Percentiles rank a stretch among this genome's conserved stretches.
Evolutionary conservation across 73 alveolate species (phyloP).

Genomic region (Paramecium primaurelia): DNA sequence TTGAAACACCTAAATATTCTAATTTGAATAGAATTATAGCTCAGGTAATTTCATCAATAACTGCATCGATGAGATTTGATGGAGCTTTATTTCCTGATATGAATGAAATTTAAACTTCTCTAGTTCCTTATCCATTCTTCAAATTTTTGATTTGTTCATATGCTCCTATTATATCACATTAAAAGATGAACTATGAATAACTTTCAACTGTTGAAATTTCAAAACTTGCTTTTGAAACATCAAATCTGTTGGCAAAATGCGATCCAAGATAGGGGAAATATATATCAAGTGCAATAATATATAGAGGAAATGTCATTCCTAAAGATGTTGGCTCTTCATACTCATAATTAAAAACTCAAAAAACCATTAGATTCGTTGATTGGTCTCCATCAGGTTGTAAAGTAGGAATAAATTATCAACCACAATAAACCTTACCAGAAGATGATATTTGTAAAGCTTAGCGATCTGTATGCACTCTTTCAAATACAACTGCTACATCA

Average conservation of each 20-base stretch:
- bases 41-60: background rate
- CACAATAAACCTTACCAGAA: background rate
- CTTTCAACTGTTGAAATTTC: constrained; percentile 56
- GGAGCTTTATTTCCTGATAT: background rate
- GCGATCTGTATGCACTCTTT: background rate
- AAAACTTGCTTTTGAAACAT: constrained; percentile 71
- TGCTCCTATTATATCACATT: background rate
- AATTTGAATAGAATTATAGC: background rate
- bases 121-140: background rate
- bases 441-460: background rate
- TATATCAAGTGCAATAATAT: constrained; percentile 79
- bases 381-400: constrained; percentile 19
- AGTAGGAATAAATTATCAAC: background rate
- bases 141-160: background rate
- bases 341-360: constrained; percentile 61
- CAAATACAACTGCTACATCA: constrained; percentile 67
- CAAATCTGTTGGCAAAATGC: constrained; percentile 85
- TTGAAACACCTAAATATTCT: background rate
- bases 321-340: constrained; percentile 68
- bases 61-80: background rate
- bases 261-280: constrained; percentile 69
- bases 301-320: constrained; percentile 75
- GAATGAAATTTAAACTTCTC: background rate
- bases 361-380: constrained; percentile 68
- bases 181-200: background rate